Conservation (phyloP, 371 early-diverging fungal genomes). For the Nematocida sp. region DNA sequence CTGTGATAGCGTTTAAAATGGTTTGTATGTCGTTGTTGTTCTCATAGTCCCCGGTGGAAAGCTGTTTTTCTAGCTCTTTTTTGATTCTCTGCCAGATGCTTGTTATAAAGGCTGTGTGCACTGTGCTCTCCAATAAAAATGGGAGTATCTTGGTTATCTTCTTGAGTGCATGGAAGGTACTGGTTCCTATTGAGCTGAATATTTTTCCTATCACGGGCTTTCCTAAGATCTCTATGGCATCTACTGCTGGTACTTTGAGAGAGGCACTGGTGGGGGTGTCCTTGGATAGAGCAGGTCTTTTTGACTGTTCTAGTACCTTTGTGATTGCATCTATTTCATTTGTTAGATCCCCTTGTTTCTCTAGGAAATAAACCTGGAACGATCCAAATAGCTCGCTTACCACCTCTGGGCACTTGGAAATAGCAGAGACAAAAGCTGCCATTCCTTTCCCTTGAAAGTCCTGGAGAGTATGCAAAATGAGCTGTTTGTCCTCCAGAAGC, state of each 20-base stretch:
- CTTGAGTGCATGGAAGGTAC: constrained; percentile 10
- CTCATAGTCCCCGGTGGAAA: background rate
- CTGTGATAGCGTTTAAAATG: background rate
- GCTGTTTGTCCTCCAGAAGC: constrained; percentile 19
- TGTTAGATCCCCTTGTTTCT: constrained; percentile 19
- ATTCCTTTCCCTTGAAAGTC: constrained; percentile 42
- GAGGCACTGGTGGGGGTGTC: background rate
- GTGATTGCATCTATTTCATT: constrained; percentile 28
- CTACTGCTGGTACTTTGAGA: background rate
- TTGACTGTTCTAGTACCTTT: constrained; percentile 12
- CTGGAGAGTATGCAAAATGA: constrained; percentile 13
- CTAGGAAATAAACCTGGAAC: constrained; percentile 16
- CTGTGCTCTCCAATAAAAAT: background rate
- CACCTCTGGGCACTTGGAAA: constrained; percentile 14
- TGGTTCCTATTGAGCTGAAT: background rate
- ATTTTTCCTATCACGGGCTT: constrained; percentile 18
- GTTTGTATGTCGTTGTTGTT: constrained; percentile 20
- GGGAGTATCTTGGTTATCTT: constrained; percentile 36
- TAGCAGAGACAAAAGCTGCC: constrained; percentile 34
- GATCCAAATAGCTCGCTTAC: constrained; percentile 17
- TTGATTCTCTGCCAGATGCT: constrained; percentile 30
- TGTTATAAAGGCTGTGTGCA: constrained; percentile 30
- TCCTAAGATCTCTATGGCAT: constrained; percentile 37
- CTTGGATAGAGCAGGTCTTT: background rate
- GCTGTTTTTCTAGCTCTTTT: constrained; percentile 4